Evolutionary conservation across 2,329 filamentous ascomycete genomes (phyloP).

Genomic region (Tolypocladium ovalisporum): DNA sequence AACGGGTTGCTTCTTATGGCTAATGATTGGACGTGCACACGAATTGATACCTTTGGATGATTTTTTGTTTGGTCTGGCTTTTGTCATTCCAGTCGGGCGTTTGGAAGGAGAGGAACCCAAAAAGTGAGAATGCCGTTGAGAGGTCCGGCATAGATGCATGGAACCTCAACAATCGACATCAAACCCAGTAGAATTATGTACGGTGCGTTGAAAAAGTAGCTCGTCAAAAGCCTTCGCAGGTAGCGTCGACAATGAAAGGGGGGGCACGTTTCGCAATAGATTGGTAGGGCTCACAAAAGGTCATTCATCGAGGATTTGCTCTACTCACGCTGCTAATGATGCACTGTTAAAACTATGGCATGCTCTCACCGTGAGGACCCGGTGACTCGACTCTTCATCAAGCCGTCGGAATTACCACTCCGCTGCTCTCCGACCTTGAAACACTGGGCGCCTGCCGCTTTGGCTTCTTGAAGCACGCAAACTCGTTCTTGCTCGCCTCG

Average conservation of each 20-base stretch:
- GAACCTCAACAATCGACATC: not conserved
- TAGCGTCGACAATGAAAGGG: not conserved
- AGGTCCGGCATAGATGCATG: not conserved
- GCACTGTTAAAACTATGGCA: not conserved
- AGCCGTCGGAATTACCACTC: not conserved
- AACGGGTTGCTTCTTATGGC: slow-evolving; percentile 7
- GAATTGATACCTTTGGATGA: slow-evolving; percentile 14
- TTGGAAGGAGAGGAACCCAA: not conserved
- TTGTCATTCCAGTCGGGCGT: not conserved
- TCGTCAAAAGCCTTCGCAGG: not conserved
- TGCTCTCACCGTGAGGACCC: not conserved
- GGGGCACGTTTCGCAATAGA: not conserved
- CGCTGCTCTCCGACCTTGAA: slow-evolving; percentile 20
- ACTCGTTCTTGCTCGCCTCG: slow-evolving; percentile 74
- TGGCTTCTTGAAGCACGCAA: slow-evolving; percentile 69
- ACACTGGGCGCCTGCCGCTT: slow-evolving; percentile 30
- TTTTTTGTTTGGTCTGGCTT: not conserved
- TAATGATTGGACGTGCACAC: slow-evolving; percentile 17
- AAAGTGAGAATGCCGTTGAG: not conserved
- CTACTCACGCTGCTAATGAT: not conserved
- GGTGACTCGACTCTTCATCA: not conserved
- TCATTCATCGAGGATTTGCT: not conserved
- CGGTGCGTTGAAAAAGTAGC: not conserved
- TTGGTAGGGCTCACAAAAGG: not conserved
- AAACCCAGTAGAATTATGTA: not conserved